Conservation (phyloP, 2,329 filamentous ascomycete genomes). For the Trichoderma pleuroti region DNA sequence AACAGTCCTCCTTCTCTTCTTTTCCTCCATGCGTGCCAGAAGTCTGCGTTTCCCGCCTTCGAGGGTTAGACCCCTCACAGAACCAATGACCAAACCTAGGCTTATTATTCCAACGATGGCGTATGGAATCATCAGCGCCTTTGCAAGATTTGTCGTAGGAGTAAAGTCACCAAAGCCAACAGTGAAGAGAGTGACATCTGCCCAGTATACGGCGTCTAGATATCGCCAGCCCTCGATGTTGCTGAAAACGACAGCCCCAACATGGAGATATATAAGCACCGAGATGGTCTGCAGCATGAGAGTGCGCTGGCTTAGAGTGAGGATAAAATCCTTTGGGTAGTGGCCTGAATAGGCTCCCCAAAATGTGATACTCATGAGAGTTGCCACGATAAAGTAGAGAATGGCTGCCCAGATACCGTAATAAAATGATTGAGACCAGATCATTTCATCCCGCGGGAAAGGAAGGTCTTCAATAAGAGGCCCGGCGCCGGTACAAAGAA, state of each 20-base stretch:
- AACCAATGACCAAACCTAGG: conserved; percentile 77
- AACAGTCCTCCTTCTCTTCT: conserved; percentile 50
- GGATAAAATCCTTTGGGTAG: conserved; percentile 73
- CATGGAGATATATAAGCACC: conserved; percentile 75
- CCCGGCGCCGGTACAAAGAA: conserved; percentile 31
- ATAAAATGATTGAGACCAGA: conserved; percentile 79
- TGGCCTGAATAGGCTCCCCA: conserved; percentile 66
- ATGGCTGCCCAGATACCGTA: conserved; percentile 77
- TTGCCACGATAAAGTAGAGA: conserved; percentile 75
- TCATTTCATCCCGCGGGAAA: conserved; percentile 42
- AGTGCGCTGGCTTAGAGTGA: conserved; percentile 78
- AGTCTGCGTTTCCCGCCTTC: conserved; percentile 52
- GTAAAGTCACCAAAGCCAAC: conserved; percentile 59
- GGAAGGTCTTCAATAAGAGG: conserved; percentile 22
- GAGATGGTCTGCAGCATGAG: conserved; percentile 87
- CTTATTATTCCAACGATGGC: conserved; percentile 80
- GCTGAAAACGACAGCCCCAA: conserved; percentile 74
- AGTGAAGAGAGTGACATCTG: conserved; percentile 66
- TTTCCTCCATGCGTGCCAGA: conserved; percentile 57
- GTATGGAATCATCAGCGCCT: conserved; percentile 76
- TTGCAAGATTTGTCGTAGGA: conserved; percentile 50
- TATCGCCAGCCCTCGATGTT: conserved; percentile 71
- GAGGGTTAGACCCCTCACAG: conserved; percentile 64
- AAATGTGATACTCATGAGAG: conserved; percentile 75
- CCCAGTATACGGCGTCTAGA: conserved; percentile 76